These are phyloP conservation scores for Daldinia sp. DNA, from an alignment of 2,329 filamentous ascomycete species.

Conservation along the genomic window DNA sequence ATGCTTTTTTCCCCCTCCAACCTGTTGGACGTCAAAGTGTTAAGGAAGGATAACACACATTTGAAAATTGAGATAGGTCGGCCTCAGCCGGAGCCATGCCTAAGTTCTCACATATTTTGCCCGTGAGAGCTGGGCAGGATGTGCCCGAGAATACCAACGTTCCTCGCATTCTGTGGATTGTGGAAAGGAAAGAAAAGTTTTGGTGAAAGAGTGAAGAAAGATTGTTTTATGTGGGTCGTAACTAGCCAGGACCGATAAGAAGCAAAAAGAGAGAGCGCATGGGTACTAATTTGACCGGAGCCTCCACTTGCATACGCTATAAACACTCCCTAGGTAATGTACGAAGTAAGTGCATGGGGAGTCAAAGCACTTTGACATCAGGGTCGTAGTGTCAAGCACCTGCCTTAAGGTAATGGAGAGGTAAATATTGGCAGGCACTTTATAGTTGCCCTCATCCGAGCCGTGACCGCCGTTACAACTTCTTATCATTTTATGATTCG, in stretches of 20 bases:
- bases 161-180: constrained; percentile 66
- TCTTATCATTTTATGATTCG: constrained; percentile 9
- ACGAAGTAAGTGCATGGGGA: not conserved
- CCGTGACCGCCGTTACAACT: not conserved
- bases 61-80: constrained; percentile 77
- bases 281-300: constrained; percentile 22
- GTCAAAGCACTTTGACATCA: not conserved
- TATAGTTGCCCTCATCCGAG: constrained; percentile 1
- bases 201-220: constrained; percentile 41
- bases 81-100: constrained; percentile 73
- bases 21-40: constrained; percentile 10
- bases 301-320: not conserved
- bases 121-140: constrained; percentile 73
- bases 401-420: not conserved
- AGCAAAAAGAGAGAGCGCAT: constrained; percentile 14
- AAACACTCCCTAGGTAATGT: not conserved
- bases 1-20: constrained; percentile 12
- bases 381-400: not conserved
- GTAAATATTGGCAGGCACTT: not conserved
- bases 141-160: constrained; percentile 76
- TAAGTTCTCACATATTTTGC: constrained; percentile 75
- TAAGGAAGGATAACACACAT: constrained; percentile 62
- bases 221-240: constrained; percentile 42
- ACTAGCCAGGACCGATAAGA: constrained; percentile 20
- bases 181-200: constrained; percentile 49